A percentile compares a stretch with the other conserved stretches of the same genome.
Evolutionary conservation across 164 flowering plant species (phyloP).

Genomic region (Berberis thunbergii): DNA sequence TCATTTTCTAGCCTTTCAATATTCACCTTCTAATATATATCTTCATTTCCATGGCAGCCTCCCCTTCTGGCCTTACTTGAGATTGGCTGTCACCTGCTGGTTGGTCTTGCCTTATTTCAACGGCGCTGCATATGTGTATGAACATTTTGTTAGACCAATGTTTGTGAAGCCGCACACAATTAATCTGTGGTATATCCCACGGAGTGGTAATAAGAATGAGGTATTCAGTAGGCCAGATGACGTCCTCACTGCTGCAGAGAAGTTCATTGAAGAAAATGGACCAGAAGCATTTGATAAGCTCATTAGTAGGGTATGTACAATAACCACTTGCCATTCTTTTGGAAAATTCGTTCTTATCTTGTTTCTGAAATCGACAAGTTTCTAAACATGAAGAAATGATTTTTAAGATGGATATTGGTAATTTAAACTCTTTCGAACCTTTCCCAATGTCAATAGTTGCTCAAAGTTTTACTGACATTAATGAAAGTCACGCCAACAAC

Average conservation of each 20-base stretch:
- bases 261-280: constrained; percentile 71
- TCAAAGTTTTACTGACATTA: no score
- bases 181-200: constrained; percentile 56
- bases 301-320: constrained; percentile 38
- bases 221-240: constrained; percentile 50
- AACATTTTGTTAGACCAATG: constrained; percentile 61
- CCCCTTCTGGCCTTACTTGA: constrained; percentile 66
- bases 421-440: no score
- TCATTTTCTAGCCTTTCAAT: neutral
- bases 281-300: constrained; percentile 63
- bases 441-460: no score
- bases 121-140: constrained; percentile 82
- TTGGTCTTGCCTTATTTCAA: constrained; percentile 80
- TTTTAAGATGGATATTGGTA: neutral
- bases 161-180: constrained; percentile 46
- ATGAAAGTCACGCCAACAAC: no score
- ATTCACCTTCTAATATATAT: neutral
- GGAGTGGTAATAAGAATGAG: constrained; percentile 29
- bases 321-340: neutral
- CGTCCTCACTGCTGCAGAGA: constrained; percentile 66
- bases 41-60: constrained; percentile 27
- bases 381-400: neutral
- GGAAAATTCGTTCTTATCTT: neutral
- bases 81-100: constrained; percentile 68
- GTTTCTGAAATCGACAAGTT: neutral